Evolutionary conservation across 192 early-diverging fungal genomes (phyloP).

Genomic region (Haplosporangium gracile): DNA sequence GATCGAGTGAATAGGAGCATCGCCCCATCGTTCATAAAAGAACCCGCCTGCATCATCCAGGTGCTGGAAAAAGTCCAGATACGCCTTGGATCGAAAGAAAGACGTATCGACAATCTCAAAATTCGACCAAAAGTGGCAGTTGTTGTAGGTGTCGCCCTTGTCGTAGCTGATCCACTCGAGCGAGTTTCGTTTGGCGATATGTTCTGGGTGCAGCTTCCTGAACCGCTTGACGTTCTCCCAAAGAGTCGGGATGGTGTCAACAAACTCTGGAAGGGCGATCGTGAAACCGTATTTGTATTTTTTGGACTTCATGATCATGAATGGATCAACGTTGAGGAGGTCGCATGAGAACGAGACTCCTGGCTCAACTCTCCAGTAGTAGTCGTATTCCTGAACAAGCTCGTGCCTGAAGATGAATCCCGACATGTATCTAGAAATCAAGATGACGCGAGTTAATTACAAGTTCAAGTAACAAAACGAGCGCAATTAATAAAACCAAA

Average conservation of each 20-base stretch:
- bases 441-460: background rate
- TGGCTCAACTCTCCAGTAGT: slow-evolving; percentile 91
- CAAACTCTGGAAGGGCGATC: slow-evolving; percentile 76
- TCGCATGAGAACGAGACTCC: slow-evolving; percentile 84
- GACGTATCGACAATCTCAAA: slow-evolving; percentile 88
- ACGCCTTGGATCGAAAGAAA: slow-evolving; percentile 75
- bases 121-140: slow-evolving; percentile 87
- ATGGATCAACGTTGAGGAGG: slow-evolving; percentile 86
- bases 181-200: slow-evolving; percentile 66
- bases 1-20: slow-evolving; percentile 84
- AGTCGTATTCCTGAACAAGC: slow-evolving; percentile 76
- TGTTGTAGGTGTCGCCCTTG: slow-evolving; percentile 69
- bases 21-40: slow-evolving; percentile 86
- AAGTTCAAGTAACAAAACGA: background rate
- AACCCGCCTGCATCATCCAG: slow-evolving; percentile 87
- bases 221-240: slow-evolving; percentile 76
- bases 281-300: slow-evolving; percentile 83
- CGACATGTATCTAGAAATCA: slow-evolving; percentile 63
- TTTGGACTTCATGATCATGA: slow-evolving; percentile 79
- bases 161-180: slow-evolving; percentile 71
- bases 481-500: slow-evolving; percentile 28
- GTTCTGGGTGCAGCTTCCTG: slow-evolving; percentile 64
- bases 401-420: slow-evolving; percentile 86
- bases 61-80: slow-evolving; percentile 73
- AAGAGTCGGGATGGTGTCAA: slow-evolving; percentile 76